These are phyloP conservation scores for Phytophthora capsici DNA, from an alignment of 352 stramenopile genomes.

Conservation along the genomic window DNA sequence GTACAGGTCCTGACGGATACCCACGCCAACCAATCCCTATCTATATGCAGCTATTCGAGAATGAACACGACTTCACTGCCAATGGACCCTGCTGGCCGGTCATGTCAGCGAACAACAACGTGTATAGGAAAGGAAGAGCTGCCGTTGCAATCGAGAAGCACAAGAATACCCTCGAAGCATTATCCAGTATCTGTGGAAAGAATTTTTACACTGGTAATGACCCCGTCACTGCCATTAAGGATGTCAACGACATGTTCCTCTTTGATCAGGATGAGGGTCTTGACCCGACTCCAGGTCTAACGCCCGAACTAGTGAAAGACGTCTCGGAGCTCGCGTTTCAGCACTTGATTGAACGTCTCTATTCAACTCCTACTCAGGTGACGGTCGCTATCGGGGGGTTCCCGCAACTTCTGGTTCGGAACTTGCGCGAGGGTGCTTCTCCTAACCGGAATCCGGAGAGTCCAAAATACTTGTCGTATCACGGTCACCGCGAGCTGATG, in stretches of 20 bases:
- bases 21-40: constrained; percentile 69
- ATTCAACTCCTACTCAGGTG: constrained; percentile 68
- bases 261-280: constrained; percentile 75
- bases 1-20: constrained; percentile 65
- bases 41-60: constrained; percentile 84
- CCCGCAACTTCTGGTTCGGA: constrained; percentile 64
- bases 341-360: constrained; percentile 77
- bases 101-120: constrained; percentile 55
- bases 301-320: constrained; percentile 46
- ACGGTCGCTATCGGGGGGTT: constrained; percentile 78
- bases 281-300: constrained; percentile 52
- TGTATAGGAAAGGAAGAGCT: constrained; percentile 50
- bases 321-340: constrained; percentile 71
- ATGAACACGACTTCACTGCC: constrained; percentile 80
- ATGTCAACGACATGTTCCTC: constrained; percentile 77
- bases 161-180: constrained; percentile 42
- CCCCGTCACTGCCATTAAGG: constrained; percentile 69
- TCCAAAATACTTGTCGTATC: constrained; percentile 82
- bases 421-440: constrained; percentile 55
- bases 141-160: constrained; percentile 51
- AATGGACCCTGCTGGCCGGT: constrained; percentile 70
- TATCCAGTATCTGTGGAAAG: constrained; percentile 54
- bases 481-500: constrained; percentile 82
- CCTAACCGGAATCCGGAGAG: constrained; percentile 35
- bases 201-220: constrained; percentile 54